Base-by-base conservation (phyloP, 1,284 basidiomycete genomes). In the Ganoderma sinense region DNA sequence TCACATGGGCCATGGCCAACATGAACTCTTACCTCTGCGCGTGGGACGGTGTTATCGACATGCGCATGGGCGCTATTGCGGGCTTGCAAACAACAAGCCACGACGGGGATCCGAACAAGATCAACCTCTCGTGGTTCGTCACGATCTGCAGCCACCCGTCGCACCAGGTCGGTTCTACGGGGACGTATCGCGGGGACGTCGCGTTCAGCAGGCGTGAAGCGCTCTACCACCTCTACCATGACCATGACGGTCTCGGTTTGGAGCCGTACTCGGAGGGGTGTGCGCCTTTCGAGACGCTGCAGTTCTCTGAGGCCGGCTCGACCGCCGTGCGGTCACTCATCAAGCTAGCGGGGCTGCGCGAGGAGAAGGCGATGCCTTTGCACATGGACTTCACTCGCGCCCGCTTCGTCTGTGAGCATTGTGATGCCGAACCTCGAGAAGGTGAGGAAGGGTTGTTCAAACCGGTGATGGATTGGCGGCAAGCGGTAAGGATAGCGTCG, bases 121-220 rank as follows among this genome's bases (percentile, higher is more conserved):
- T 51, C n/a, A 51, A 51, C n/a, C 48, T 51, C 48, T 23, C 48
- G 48, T 51, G n/a, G 48, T 51, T 51, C 48, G 48, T 51, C 48
- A 51, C 48, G 48, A 13, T 51, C 23, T 51, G 48, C 23, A 20
- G 20, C 48, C 23, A 51, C 48, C 48, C 48, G 5, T 51, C 48
- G 48, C 48, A 51, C 48, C 48, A 13, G 23, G 11, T 11, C 8
- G 48, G 23, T 10, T 48, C 45, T n/a, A 2, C 45, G 10, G 48
- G 4, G 8, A 48, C 45, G 48, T 51, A 51, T 23, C 23, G 48
- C 23, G 48, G 48, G 11, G 48, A 51, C 23, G 48, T 51, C 13
- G 48, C 48, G 48, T 51, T 26, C 48, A 51, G 48, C 48, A n/a
- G 48, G 48, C 48, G 48, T n/a, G 48, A 51, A 23, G 48, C 48